Evolutionary conservation across 768 basidiomycete genomes (phyloP).

Genomic region (Mycena metata): DNA sequence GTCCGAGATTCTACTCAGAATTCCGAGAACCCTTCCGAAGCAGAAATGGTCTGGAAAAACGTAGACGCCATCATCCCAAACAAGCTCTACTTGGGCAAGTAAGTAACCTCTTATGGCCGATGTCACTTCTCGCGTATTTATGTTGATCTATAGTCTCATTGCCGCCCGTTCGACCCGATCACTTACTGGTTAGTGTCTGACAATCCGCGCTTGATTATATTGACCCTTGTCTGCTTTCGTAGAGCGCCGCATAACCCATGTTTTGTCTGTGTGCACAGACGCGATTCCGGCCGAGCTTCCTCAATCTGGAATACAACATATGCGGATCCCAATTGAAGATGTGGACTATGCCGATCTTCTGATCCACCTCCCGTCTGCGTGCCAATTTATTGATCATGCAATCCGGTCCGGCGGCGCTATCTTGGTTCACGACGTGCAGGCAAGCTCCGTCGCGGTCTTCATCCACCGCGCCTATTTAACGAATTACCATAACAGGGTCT

Average conservation of each 20-base stretch:
- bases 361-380: constrained; percentile 74
- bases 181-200: constrained; percentile 54
- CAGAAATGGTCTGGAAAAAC: constrained; percentile 73
- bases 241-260: constrained; percentile 83
- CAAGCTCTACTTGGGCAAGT: constrained; percentile 83
- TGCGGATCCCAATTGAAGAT: constrained; percentile 79
- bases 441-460: not conserved
- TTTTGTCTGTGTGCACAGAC: constrained; percentile 83
- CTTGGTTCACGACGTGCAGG: constrained; percentile 75
- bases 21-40: constrained; percentile 36
- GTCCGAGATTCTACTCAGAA: constrained; percentile 28
- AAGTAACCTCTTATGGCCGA: constrained; percentile 50
- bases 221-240: not conserved
- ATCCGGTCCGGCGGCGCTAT: constrained; percentile 69
- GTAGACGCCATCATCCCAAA: constrained; percentile 75
- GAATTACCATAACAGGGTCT: constrained; percentile 52
- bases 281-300: constrained; percentile 78
- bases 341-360: constrained; percentile 78
- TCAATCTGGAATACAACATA: constrained; percentile 76
- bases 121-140: constrained; percentile 40
- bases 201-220: not conserved
- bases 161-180: constrained; percentile 80
- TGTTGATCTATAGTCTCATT: constrained; percentile 62
- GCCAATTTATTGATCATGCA: constrained; percentile 76
- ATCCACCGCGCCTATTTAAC: not conserved